Conservation (phyloP, 176 grass and related monocot species). For the Triticum urartu region DNA sequence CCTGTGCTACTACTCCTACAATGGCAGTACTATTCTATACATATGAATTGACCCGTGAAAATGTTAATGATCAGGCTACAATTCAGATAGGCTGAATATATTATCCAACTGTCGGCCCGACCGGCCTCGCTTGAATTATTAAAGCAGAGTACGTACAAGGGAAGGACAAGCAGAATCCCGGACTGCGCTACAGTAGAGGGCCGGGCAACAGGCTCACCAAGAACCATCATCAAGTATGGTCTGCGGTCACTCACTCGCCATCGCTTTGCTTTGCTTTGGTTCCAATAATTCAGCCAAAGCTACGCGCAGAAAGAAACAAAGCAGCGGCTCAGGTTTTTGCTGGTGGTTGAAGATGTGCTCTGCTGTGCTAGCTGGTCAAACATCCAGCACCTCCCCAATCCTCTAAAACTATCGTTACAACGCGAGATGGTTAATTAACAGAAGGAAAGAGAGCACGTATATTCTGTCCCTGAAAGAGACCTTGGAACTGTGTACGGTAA, state of each 20-base stretch:
- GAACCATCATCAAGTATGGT: conserved; percentile 9
- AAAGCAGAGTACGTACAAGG: neutral
- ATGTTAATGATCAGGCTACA: too few species aligned
- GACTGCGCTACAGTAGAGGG: neutral
- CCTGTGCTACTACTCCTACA: too few species aligned
- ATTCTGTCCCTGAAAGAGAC: conserved; percentile 25
- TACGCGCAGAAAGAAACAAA: neutral
- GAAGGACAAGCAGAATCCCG: conserved; percentile 12
- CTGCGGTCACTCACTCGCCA: conserved; percentile 11
- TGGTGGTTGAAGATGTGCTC: conserved; percentile 11
- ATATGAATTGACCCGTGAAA: neutral
- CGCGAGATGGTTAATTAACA: neutral
- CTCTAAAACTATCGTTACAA: conserved; percentile 20
- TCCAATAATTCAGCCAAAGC: conserved; percentile 44
- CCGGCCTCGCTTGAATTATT: conserved; percentile 4
- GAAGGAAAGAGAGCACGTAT: neutral
- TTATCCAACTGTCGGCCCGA: neutral
- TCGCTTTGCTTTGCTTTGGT: conserved; percentile 37
- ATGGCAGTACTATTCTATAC: too few species aligned
- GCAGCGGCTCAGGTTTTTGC: conserved; percentile 14
- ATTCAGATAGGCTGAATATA: neutral
- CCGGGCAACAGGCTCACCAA: neutral
- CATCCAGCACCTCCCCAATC: neutral
- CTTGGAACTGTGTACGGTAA: neutral
- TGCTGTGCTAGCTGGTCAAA: conserved; percentile 11